Percentiles rank a stretch among this genome's conserved stretches.
Evolutionary conservation across 23 red algal genomes (phyloP).

Genomic region (Chondrus crispus): DNA sequence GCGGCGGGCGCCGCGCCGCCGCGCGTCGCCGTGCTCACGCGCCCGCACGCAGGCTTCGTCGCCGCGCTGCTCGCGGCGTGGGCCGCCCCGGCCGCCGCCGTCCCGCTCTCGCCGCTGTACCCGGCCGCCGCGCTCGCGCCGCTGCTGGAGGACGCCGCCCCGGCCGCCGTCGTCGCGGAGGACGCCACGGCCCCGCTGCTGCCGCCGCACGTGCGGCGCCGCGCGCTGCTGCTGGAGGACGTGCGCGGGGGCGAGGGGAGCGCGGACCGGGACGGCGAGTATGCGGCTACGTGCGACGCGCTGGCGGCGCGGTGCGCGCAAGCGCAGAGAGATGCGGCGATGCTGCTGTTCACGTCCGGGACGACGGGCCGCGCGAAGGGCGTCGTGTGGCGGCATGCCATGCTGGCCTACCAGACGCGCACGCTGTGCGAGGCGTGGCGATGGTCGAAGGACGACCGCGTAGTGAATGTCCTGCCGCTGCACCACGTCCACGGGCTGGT

Average conservation of each 20-base stretch:
- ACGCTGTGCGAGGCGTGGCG: conserved; percentile 47
- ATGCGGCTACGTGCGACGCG: neutral
- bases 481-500: conserved; percentile 92
- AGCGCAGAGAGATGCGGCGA: neutral
- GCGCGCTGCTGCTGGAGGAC: neutral
- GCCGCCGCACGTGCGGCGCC: neutral
- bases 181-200: neutral
- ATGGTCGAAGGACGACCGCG: conserved; percentile 56
- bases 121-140: conserved; percentile 40
- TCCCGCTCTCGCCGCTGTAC: conserved; percentile 54
- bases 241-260: too few species aligned
- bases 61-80: conserved; percentile 30
- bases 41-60: conserved; percentile 10
- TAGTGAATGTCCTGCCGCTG: conserved; percentile 80
- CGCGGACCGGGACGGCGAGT: too few species aligned
- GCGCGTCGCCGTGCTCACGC: conserved; percentile 18
- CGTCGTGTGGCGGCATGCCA: conserved; percentile 77
- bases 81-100: conserved; percentile 8
- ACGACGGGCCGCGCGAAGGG: conserved; percentile 97
- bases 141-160: neutral
- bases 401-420: conserved; percentile 76
- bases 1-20: neutral
- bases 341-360: conserved; percentile 90
- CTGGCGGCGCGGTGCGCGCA: neutral
- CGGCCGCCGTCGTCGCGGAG: neutral